phyloP scores from a whole-genome alignment of 2,329 filamentous ascomycete genomes.

The Zymoseptoria passerinii region DNA sequence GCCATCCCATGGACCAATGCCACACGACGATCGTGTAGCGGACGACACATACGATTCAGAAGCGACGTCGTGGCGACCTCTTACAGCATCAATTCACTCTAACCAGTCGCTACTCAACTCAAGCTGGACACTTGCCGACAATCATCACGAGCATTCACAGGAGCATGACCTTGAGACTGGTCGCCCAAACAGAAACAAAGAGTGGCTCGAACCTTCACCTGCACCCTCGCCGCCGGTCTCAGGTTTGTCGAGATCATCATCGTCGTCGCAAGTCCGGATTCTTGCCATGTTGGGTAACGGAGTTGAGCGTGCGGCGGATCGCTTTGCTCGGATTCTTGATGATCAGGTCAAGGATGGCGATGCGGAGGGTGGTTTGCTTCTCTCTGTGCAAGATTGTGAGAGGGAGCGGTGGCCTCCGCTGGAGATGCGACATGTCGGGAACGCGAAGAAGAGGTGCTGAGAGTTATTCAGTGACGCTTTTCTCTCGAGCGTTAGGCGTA shows the following conservation, averaged over 20 bases:
- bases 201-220: not conserved
- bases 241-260: not conserved
- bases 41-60: not conserved
- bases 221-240: not conserved
- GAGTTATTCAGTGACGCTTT: not conserved
- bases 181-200: not conserved
- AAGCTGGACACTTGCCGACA: not conserved
- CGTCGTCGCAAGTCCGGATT: not conserved
- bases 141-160: not conserved
- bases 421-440: not conserved
- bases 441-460: not conserved
- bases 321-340: constrained; percentile 14
- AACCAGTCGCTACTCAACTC: not conserved
- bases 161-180: not conserved
- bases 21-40: not conserved
- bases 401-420: constrained; percentile 6
- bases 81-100: not conserved
- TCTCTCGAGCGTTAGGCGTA: not conserved
- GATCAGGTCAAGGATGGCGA: constrained; percentile 13
- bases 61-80: not conserved
- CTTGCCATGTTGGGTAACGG: constrained; percentile 12
- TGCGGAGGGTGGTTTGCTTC: constrained; percentile 21
- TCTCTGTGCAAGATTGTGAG: constrained; percentile 18
- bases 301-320: constrained; percentile 16
- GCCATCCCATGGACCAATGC: not conserved